Conservation (phyloP, 371 early-diverging fungal genomes). For the Dichotomocladium elegans region DNA sequence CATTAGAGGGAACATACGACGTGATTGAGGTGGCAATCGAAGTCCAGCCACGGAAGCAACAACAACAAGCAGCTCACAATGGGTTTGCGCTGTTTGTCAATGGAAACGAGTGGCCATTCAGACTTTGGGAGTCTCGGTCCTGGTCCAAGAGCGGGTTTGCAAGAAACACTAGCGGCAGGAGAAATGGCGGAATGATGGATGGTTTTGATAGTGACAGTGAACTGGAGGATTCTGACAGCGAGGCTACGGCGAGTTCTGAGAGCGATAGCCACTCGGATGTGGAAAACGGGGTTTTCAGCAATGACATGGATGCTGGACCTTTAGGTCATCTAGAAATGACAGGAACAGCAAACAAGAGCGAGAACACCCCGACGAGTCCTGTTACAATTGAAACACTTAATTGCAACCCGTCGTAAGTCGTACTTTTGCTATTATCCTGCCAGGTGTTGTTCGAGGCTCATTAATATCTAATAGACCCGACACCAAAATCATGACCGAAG, state of each 20-base stretch:
- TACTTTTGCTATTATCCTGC: too few species aligned
- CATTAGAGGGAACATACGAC: too few species aligned
- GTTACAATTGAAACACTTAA: too few species aligned
- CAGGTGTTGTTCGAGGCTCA: too few species aligned
- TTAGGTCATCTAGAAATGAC: not conserved
- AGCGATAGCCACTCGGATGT: constrained; percentile 25
- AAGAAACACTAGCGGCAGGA: not conserved
- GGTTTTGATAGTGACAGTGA: constrained; percentile 23
- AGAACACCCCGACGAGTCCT: too few species aligned
- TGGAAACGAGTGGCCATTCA: constrained; percentile 34
- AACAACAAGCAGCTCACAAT: not conserved
- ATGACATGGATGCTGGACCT: constrained; percentile 27
- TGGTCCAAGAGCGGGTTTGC: not conserved
- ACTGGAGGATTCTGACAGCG: not conserved
- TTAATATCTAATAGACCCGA: too few species aligned
- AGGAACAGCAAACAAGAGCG: not conserved
- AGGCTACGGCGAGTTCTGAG: not conserved
- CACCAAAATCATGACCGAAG: too few species aligned
- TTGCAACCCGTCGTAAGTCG: not conserved
- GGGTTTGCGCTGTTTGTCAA: constrained; percentile 18
- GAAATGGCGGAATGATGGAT: not conserved
- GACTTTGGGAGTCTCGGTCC: constrained; percentile 2
- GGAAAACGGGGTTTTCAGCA: constrained; percentile 41
- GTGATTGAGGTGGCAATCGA: not conserved
- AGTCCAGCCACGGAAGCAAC: not conserved